Base-by-base conservation (phyloP, 371 early-diverging fungal genomes). In the Mortierella sp. region DNA sequence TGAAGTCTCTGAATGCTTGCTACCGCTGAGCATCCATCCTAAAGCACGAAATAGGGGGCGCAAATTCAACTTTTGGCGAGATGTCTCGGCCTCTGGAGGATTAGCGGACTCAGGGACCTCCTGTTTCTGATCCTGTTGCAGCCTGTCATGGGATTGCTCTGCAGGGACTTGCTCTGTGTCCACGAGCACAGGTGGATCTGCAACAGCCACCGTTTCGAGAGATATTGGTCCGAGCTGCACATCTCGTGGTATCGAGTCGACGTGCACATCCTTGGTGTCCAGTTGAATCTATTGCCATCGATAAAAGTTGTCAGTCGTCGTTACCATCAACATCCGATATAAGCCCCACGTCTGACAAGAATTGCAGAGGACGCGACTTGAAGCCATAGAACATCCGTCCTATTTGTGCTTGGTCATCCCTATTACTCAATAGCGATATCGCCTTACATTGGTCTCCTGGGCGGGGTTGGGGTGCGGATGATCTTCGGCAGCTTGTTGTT, bases 331-430 rank as follows among this genome's bases (percentile, higher is more conserved):
- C 4, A 34, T 7, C 34, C 7, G 34, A 10, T 34, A 34, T 34
- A 10, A 34, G 34, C 34, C 10, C 34, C 34, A n/a, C n/a, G n/a
- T n/a, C n/a, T n/a, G n/a, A n/a, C n/a, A n/a, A n/a, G n/a, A n/a
- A n/a, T n/a, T n/a, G n/a, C n/a, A n/a, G 34, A 10, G 7, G 10
- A 34, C 34, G 10, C 34, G 34, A 34, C 34, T 7, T 34, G 34
- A 10, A 34, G 34, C 7, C 34, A 34, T 34, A 34, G 34, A 34
- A 4, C 10, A 34, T 34, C 10, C 34, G 47, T 6, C 3, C 7
- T 28, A 59, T 52, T 60, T 60, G 8, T 44, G 53, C 53, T 60
- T 60, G 53, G 60, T 60, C 52, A 60, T 51, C 53, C 24, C 13
- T 14, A 52, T 27, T 45, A 22, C 13, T 27, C 31, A 50, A 13